Evolutionary conservation across 2,329 filamentous ascomycete species (phyloP).

Genomic region (Penicillium paneum): DNA sequence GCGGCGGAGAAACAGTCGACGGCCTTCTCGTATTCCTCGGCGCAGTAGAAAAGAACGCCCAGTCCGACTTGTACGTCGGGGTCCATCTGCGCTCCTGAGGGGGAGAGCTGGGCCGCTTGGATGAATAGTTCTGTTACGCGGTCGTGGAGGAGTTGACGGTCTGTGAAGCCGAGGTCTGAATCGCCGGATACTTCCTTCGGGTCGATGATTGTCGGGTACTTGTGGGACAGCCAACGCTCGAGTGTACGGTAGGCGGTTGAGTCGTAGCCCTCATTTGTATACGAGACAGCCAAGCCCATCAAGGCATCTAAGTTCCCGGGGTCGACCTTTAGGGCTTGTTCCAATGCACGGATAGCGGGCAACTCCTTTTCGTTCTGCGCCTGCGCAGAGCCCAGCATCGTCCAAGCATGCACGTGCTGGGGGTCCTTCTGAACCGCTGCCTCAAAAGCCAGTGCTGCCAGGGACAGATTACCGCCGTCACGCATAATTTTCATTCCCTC

Average conservation of each 20-base stretch:
- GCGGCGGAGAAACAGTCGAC: constrained; percentile 97
- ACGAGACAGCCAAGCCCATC: constrained; percentile 93
- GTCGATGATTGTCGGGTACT: constrained; percentile 80
- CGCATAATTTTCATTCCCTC: constrained; percentile 92
- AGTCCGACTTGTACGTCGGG: constrained; percentile 97
- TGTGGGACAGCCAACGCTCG: constrained; percentile 93
- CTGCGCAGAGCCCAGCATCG: constrained; percentile 83
- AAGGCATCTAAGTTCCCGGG: constrained; percentile 81
- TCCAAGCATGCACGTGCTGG: constrained; percentile 88
- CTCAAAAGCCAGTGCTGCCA: constrained; percentile 92
- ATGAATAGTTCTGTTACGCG: constrained; percentile 91
- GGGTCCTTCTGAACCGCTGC: constrained; percentile 89
- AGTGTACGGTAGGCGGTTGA: constrained; percentile 93
- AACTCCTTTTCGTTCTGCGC: constrained; percentile 99
- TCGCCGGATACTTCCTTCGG: constrained; percentile 69
- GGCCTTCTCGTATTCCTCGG: constrained; percentile 96
- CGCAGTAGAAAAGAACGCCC: constrained; percentile 95
- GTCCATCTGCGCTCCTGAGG: constrained; percentile 92
- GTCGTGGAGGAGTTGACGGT: constrained; percentile 83
- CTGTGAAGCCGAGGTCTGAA: constrained; percentile 89
- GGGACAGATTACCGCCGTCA: constrained; percentile 86
- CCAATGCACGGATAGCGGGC: constrained; percentile 87
- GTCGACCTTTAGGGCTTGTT: constrained; percentile 85
- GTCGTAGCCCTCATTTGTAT: constrained; percentile 98
- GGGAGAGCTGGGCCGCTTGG: constrained; percentile 83